Percentiles rank a stretch among this genome's conserved stretches.
Evolutionary conservation across 2,329 filamentous ascomycete species (phyloP).

Genomic region (Sarocladium brachiariae): DNA sequence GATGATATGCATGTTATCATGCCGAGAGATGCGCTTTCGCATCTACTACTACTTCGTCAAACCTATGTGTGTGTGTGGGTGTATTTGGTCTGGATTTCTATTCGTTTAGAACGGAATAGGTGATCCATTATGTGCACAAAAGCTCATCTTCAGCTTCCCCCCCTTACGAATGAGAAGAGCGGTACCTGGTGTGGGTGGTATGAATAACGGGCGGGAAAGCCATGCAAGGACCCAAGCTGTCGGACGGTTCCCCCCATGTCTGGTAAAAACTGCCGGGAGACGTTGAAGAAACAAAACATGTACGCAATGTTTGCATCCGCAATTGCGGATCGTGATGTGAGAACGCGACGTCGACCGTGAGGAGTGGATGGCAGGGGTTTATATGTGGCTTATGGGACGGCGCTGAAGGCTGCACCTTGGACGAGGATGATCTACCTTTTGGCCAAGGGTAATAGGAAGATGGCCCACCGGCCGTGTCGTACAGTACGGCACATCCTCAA

Average conservation of each 20-base stretch:
- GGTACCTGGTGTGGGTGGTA: neutral
- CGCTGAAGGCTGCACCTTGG: neutral
- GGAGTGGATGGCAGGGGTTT: neutral
- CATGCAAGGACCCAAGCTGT: neutral
- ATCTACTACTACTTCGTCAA: no score
- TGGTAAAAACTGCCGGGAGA: neutral
- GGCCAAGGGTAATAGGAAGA: neutral
- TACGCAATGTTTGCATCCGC: no score
- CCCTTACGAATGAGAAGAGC: neutral
- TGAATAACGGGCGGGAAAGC: neutral
- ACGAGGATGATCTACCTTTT: neutral
- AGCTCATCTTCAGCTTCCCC: no score
- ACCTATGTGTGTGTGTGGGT: no score
- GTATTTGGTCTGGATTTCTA: neutral
- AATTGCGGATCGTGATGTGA: no score
- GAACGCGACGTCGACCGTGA: neutral
- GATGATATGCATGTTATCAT: conserved; percentile 6
- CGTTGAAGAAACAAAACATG: conserved; percentile 5
- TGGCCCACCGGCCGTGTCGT: neutral
- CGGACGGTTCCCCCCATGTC: neutral
- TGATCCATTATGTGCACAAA: no score
- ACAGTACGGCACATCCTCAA: neutral
- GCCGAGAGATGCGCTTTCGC: neutral
- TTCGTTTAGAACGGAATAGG: neutral
- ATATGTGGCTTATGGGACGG: neutral